Evolutionary conservation across 2,329 filamentous ascomycete species (phyloP).

Genomic region (Rhynchosporium agropyri): DNA sequence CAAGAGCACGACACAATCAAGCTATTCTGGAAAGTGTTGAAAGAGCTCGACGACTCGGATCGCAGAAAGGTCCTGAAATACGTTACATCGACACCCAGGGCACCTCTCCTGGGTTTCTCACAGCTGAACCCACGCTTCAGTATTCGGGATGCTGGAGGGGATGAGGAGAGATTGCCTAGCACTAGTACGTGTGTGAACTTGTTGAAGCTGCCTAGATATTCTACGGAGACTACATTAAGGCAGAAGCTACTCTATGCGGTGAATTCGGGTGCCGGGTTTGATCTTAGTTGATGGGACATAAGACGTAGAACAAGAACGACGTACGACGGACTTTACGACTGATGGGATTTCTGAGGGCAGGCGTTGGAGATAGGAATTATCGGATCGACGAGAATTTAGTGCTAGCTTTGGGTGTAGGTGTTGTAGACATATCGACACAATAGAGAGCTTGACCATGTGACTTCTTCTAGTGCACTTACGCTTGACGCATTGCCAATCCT

Average conservation of each 20-base stretch:
- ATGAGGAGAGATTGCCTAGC: slow-evolving; percentile 80
- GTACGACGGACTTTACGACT: background rate
- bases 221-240: slow-evolving; percentile 63
- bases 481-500: too few species aligned
- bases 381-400: background rate
- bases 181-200: slow-evolving; percentile 96
- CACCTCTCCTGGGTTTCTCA: slow-evolving; percentile 85
- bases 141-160: slow-evolving; percentile 80
- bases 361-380: background rate
- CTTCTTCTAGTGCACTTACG: background rate
- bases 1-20: slow-evolving; percentile 82
- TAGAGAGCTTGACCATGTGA: background rate
- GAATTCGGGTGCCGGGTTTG: slow-evolving; percentile 88
- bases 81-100: slow-evolving; percentile 89
- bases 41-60: slow-evolving; percentile 72
- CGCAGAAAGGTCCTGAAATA: slow-evolving; percentile 89
- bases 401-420: background rate
- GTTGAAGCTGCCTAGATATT: slow-evolving; percentile 87
- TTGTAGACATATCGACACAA: background rate
- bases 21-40: slow-evolving; percentile 91
- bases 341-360: background rate
- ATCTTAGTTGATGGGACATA: slow-evolving; percentile 53
- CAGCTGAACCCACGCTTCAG: slow-evolving; percentile 85
- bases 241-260: slow-evolving; percentile 89
- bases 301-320: background rate